A percentile compares a stretch with the other conserved stretches of the same genome.
These are phyloP conservation scores for Berkeleyomyces rouxiae DNA, from an alignment of 2,329 filamentous ascomycete genomes.

Conservation along the genomic window DNA sequence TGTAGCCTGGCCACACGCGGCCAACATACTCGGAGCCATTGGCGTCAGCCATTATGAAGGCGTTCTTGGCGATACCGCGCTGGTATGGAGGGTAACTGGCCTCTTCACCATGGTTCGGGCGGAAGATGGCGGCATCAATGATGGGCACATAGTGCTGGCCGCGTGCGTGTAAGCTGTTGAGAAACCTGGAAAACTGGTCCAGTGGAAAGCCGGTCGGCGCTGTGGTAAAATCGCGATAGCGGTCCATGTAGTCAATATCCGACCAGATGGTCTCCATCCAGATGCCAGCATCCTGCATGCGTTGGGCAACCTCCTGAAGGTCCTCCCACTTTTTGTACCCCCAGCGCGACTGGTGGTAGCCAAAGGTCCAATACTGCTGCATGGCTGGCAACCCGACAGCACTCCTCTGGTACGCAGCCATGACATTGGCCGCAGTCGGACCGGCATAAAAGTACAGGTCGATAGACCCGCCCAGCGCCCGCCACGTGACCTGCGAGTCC, in stretches of 20 bases:
- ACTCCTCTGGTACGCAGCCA: slow-evolving; percentile 50
- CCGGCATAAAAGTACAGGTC: slow-evolving; percentile 70
- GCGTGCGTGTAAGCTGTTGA: slow-evolving; percentile 43
- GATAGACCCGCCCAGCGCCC: slow-evolving; percentile 56
- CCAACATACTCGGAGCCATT: slow-evolving; percentile 42
- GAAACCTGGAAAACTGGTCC: slow-evolving; percentile 22
- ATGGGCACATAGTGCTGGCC: slow-evolving; percentile 58
- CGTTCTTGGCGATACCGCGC: slow-evolving; percentile 39
- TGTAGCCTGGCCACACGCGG: slow-evolving; percentile 58
- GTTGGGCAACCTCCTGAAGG: slow-evolving; percentile 48
- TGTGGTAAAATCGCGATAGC: slow-evolving; percentile 38
- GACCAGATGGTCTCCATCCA: slow-evolving; percentile 61
- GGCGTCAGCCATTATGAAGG: slow-evolving; percentile 35
- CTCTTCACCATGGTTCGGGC: slow-evolving; percentile 52
- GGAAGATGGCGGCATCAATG: slow-evolving; percentile 55
- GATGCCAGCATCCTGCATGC: slow-evolving; percentile 46
- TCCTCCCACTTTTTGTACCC: slow-evolving; percentile 61
- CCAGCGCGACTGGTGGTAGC: slow-evolving; percentile 62
- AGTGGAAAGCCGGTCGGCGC: slow-evolving; percentile 31
- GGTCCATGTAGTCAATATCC: slow-evolving; percentile 56
- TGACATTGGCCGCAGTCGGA: slow-evolving; percentile 50
- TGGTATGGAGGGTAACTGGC: slow-evolving; percentile 44
- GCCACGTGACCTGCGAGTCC: slow-evolving; percentile 51
- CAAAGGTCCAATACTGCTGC: slow-evolving; percentile 69
- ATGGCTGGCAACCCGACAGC: slow-evolving; percentile 56